Conservation (phyloP, 2,329 filamentous ascomycete genomes). For the Neopestalotiopsis rosae region DNA sequence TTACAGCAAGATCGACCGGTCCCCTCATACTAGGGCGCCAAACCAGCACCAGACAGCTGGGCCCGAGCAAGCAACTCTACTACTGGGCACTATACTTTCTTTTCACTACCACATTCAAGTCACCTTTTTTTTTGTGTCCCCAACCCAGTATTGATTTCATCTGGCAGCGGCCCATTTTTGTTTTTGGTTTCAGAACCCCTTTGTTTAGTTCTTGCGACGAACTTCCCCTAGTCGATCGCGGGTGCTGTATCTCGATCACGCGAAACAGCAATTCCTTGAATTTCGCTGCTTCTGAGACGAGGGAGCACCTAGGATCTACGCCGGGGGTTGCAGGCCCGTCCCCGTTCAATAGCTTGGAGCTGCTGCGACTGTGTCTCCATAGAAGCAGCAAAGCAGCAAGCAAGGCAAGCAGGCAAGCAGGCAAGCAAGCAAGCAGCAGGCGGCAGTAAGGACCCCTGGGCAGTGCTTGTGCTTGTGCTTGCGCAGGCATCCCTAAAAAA, state of each 20-base stretch:
- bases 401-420: too few species aligned
- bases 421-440: too few species aligned
- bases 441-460: not conserved
- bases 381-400: too few species aligned
- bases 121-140: too few species aligned
- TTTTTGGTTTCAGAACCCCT: not conserved
- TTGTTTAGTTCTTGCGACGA: not conserved
- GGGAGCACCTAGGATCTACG: conserved; percentile 23
- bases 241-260: conserved; percentile 29
- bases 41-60: not conserved
- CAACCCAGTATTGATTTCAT: not conserved
- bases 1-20: not conserved
- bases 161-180: not conserved
- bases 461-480: conserved; percentile 11
- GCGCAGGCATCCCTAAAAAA: not conserved
- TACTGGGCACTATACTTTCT: not conserved
- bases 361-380: conserved; percentile 5
- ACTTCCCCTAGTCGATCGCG: conserved; percentile 4
- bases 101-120: not conserved
- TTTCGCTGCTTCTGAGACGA: conserved; percentile 30
- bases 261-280: conserved; percentile 31
- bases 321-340: not conserved
- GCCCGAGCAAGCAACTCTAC: not conserved
- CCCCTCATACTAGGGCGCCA: not conserved
- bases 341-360: conserved; percentile 1